A percentile compares a stretch with the other conserved stretches of the same genome.
These are phyloP conservation scores for Ceratocystis albifundus DNA, from an alignment of 2,329 filamentous ascomycete genomes.

Conservation along the genomic window DNA sequence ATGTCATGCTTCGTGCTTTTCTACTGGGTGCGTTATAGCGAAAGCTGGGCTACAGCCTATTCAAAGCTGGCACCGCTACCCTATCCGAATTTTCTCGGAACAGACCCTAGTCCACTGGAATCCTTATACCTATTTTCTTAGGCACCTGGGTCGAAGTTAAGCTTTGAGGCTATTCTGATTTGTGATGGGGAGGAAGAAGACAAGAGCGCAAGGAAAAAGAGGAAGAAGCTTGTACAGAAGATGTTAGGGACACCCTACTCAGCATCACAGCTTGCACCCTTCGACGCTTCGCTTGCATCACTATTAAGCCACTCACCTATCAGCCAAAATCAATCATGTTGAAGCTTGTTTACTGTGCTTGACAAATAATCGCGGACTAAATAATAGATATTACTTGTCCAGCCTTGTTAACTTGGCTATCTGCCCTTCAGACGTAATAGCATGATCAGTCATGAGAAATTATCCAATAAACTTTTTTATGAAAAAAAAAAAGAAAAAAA, in stretches of 20 bases:
- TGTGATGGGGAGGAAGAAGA: neutral
- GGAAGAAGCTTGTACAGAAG: neutral
- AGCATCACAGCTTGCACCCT: neutral
- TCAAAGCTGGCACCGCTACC: neutral
- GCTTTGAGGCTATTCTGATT: conserved; percentile 6
- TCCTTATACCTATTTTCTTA: neutral
- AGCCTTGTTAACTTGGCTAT: too few relatives aligned
- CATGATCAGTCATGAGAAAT: too few relatives aligned
- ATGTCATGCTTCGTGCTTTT: too few relatives aligned
- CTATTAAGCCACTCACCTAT: too few relatives aligned
- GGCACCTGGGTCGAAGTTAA: neutral
- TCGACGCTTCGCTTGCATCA: neutral
- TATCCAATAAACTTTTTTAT: too few relatives aligned
- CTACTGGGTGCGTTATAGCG: neutral
- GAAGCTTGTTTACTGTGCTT: too few relatives aligned
- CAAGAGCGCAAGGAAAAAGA: neutral
- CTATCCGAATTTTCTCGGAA: neutral
- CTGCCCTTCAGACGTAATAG: too few relatives aligned
- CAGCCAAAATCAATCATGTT: too few relatives aligned
- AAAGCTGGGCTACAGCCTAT: neutral
- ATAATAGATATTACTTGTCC: too few relatives aligned
- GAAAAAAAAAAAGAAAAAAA: too few relatives aligned
- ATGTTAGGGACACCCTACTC: neutral
- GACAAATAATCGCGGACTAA: too few relatives aligned
- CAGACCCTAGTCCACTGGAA: neutral